Percentiles rank a stretch among this genome's conserved stretches.
Conservation (phyloP, 106 monocot genomes). For the Alisma plantagoaquatica region DNA sequence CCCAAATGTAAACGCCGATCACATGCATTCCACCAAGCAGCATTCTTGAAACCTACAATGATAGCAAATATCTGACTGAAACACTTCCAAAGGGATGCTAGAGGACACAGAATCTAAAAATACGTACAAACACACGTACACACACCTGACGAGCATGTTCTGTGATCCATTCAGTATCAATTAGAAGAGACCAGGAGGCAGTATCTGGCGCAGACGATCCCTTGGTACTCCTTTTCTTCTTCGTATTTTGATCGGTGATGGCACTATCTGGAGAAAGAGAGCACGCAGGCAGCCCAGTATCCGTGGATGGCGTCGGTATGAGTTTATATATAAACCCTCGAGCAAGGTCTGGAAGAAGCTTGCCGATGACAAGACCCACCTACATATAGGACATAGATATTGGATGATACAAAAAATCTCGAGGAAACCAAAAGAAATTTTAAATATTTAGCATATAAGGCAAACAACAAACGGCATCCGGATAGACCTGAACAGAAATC, state of each 20-base stretch:
- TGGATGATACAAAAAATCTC: too few relatives aligned
- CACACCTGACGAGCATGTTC: slow-evolving; percentile 77
- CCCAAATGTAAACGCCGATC: slow-evolving; percentile 57
- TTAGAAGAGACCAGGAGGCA: slow-evolving; percentile 20
- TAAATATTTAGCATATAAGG: too few relatives aligned
- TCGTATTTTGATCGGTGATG: slow-evolving; percentile 14
- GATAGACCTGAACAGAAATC: slow-evolving; percentile 22
- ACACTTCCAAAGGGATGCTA: too few relatives aligned
- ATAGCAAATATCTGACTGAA: too few relatives aligned
- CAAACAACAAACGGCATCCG: too few relatives aligned
- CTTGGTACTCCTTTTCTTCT: slow-evolving; percentile 30
- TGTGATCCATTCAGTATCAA: slow-evolving; percentile 67
- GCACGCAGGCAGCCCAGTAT: slow-evolving; percentile 44
- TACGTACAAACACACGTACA: too few relatives aligned
- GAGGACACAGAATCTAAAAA: too few relatives aligned
- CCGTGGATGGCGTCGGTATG: slow-evolving; percentile 67
- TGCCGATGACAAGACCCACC: slow-evolving; percentile 47
- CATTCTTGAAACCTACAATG: slow-evolving; percentile 84
- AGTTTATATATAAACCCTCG: slow-evolving; percentile 48
- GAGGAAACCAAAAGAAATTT: too few relatives aligned
- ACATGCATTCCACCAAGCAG: slow-evolving; percentile 65
- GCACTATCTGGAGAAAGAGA: slow-evolving; percentile 28
- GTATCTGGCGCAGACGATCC: slow-evolving; percentile 12
- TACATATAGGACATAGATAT: too few relatives aligned
- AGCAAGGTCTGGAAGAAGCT: slow-evolving; percentile 31